phyloP scores from a whole-genome alignment of 805 yeast species.

The Sporopachydermia quercuum region DNA sequence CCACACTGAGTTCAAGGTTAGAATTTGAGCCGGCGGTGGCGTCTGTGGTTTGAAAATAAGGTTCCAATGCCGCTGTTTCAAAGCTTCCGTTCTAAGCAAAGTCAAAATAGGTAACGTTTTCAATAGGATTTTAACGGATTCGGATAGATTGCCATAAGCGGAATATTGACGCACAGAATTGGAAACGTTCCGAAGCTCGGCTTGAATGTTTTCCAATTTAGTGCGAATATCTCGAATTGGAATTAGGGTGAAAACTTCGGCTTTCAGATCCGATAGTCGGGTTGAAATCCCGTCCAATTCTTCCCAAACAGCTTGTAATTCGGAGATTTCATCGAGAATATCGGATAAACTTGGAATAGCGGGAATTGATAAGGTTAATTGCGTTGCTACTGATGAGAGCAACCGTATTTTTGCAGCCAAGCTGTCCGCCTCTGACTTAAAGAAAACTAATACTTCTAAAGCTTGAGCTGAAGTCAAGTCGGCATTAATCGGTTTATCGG shows the following conservation, averaged over 20 bases:
- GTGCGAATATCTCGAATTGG: slow-evolving; percentile 29
- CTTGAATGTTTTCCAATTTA: slow-evolving; percentile 35
- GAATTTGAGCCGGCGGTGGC: slow-evolving; percentile 4
- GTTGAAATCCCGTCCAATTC: slow-evolving; percentile 38
- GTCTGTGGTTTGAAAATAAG: slow-evolving; percentile 23
- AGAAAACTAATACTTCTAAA: slow-evolving; percentile 18
- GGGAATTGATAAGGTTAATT: slow-evolving; percentile 20
- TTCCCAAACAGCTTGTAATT: slow-evolving; percentile 49
- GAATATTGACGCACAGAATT: slow-evolving; percentile 46
- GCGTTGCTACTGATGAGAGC: slow-evolving; percentile 20
- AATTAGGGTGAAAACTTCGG: slow-evolving; percentile 33
- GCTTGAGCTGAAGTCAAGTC: slow-evolving; percentile 29
- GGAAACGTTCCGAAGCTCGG: slow-evolving; percentile 36
- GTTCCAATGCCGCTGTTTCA: slow-evolving; percentile 59
- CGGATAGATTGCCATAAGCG: slow-evolving; percentile 49
- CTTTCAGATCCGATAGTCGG: slow-evolving; percentile 27
- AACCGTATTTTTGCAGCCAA: slow-evolving; percentile 9
- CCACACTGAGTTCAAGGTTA: slow-evolving; percentile 47
- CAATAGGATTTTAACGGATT: slow-evolving; percentile 25
- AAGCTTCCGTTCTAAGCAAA: slow-evolving; percentile 37
- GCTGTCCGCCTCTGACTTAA: slow-evolving; percentile 2
- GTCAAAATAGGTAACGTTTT: slow-evolving; percentile 24
- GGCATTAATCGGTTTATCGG: slow-evolving; percentile 31
- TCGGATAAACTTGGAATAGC: slow-evolving; percentile 17
- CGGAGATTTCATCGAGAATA: slow-evolving; percentile 34